phyloP scores from a whole-genome alignment of 441 rosid species.

The Brassica hybrid region DNA sequence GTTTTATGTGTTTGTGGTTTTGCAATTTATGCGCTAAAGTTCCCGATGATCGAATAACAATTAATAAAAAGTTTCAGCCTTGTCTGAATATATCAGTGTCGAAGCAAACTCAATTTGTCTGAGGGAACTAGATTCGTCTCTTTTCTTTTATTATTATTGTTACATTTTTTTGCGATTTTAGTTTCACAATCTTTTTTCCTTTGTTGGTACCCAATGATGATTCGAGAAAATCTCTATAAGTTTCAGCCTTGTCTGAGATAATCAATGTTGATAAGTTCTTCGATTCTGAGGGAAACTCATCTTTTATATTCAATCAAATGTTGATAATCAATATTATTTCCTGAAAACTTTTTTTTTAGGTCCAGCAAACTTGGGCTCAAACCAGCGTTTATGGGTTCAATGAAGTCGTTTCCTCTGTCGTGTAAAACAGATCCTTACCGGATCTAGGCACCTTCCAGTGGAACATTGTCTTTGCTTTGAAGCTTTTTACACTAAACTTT shows the following conservation, averaged over 20 bases:
- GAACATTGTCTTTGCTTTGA: no score
- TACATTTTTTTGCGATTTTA: neutral
- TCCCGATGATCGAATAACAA: slow-evolving; percentile 35
- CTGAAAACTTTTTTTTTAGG: no score
- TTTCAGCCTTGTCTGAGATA: slow-evolving; percentile 44
- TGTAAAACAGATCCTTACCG: no score
- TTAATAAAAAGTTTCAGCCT: slow-evolving; percentile 34
- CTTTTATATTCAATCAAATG: no score
- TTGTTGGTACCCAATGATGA: slow-evolving; percentile 30
- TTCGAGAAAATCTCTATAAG: slow-evolving; percentile 35
- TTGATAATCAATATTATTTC: neutral
- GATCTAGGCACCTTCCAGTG: no score
- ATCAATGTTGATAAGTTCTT: slow-evolving; percentile 39
- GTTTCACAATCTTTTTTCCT: neutral
- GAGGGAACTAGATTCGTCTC: slow-evolving; percentile 18
- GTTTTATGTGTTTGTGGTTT: neutral
- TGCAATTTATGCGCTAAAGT: neutral
- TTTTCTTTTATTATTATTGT: neutral
- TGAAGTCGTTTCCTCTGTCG: no score
- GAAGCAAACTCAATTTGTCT: slow-evolving; percentile 15
- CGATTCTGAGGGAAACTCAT: neutral
- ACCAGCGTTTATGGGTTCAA: no score
- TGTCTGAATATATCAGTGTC: slow-evolving; percentile 35
- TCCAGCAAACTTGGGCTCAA: neutral
- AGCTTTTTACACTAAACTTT: no score